phyloP scores from a whole-genome alignment of 176 grass and related monocot species.

The Triticum dicoccoides region DNA sequence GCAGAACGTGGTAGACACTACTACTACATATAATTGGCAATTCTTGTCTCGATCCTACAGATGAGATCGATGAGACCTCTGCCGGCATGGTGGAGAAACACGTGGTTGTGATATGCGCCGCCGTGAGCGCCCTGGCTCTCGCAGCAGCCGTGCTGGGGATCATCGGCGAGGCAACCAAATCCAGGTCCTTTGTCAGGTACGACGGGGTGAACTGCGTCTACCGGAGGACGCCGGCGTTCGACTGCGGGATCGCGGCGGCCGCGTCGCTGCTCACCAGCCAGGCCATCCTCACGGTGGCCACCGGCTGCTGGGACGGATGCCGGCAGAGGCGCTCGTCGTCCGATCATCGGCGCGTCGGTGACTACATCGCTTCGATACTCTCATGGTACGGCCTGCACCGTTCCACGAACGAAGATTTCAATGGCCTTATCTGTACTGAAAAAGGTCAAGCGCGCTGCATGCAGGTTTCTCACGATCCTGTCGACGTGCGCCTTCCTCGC shows the following conservation, averaged over 20 bases:
- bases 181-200: conserved; percentile 20
- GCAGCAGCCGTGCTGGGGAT: conserved; percentile 2
- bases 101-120: conserved; percentile 11
- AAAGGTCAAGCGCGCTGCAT: too few relatives aligned
- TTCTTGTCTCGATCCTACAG: background rate
- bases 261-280: conserved; percentile 8
- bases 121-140: background rate
- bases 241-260: conserved; percentile 3
- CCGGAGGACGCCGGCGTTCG: conserved; percentile 22
- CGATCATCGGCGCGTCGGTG: background rate
- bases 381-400: background rate
- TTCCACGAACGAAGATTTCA: too few relatives aligned
- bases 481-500: background rate
- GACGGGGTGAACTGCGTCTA: conserved; percentile 15
- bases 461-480: background rate
- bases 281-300: background rate
- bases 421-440: too few relatives aligned
- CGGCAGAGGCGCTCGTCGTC: background rate
- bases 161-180: conserved; percentile 25
- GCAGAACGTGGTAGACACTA: background rate
- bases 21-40: background rate
- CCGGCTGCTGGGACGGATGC: conserved; percentile 22
- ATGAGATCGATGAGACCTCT: too few relatives aligned
- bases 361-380: background rate
- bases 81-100: background rate